phyloP scores from a whole-genome alignment of 805 yeast species.

The Kodamaea leandrae region DNA sequence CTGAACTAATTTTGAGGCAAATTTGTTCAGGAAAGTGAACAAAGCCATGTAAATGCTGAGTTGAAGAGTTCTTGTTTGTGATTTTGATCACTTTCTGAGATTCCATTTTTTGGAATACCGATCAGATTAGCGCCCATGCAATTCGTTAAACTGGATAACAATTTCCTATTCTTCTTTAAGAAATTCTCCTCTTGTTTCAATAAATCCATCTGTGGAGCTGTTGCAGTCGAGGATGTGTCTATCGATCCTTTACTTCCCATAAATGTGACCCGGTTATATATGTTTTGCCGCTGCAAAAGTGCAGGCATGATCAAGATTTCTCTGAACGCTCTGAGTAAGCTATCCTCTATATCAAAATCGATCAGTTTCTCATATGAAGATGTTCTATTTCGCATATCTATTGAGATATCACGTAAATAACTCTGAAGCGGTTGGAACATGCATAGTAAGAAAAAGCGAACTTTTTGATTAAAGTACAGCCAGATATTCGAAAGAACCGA shows the following conservation, averaged over 20 bases:
- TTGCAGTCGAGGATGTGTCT: too few relatives aligned
- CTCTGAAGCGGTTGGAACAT: conserved; percentile 28
- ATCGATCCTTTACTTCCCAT: neutral
- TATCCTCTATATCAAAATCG: conserved; percentile 28
- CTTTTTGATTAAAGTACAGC: conserved; percentile 28
- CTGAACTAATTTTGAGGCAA: conserved; percentile 1
- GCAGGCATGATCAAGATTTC: conserved; percentile 27
- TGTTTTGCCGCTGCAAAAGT: conserved; percentile 18
- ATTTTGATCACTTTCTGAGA: conserved; percentile 22
- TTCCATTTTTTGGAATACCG: conserved; percentile 16
- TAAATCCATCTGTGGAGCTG: neutral
- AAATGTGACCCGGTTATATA: neutral
- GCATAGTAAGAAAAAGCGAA: conserved; percentile 22
- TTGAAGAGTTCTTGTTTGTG: conserved; percentile 17
- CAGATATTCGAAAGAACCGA: conserved; percentile 20
- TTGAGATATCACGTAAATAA: conserved; percentile 15
- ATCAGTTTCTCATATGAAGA: conserved; percentile 11
- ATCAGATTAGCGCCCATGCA: conserved; percentile 22
- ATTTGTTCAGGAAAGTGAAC: neutral
- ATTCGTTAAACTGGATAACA: conserved; percentile 15
- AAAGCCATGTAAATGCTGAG: conserved; percentile 23
- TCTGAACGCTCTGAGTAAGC: conserved; percentile 27
- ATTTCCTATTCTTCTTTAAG: conserved; percentile 7
- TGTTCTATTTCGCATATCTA: conserved; percentile 4
- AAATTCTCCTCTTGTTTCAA: conserved; percentile 11